Base-by-base conservation (phyloP, 2,329 filamentous ascomycete genomes). In the Aspergillus fischeri region DNA sequence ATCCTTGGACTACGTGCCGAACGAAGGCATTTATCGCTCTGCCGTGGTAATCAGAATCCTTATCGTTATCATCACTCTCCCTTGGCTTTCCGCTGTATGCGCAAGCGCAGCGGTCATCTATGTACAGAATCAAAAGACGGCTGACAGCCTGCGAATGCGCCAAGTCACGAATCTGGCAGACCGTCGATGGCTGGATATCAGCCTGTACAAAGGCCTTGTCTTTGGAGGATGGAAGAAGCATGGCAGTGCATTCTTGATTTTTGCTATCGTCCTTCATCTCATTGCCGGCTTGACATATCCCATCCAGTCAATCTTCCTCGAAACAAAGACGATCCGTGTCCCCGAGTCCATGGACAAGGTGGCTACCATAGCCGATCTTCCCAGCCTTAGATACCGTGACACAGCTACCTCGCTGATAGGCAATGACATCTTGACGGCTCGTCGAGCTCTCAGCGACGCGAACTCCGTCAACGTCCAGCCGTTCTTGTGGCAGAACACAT, bases 111-210 rank as follows among this genome's bases (percentile, higher is more conserved):
- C 62, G 11, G 65, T 66, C 1, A 54, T 69, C 38, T 69, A 58
- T 54, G 53, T 64, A 11, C 67, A 69, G 56, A 60, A 64, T 24
- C 42, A 60, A 35, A 28, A 42, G 25, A 51, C 57, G 21, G 49
- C 47, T n/a, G 41, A 56, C 21, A 42, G 52, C 48, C 56, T 66
- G 27, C 62, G 47, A 17, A 50, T 67, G 28, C 61, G 62, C 25
- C 65, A 68, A 52, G 38, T 66, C 5, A 61, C 63, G 38, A 53
- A 56, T 3, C 58, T 69, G 9, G 63, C 66, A 10, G 66, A 69
- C 58, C 58, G 58, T 20, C 32, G 56, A 5, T 69, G 66, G 66
- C 51, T 55, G 29, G 59, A 67, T 52, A 29, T 56, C n/a, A 21
- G 49, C 11, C 59, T 47, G 24, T 54, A 48, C 17, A 32, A 47